These are phyloP conservation scores for Aspergillus incahuasiensis DNA, from an alignment of 495 filamentous ascomycete genomes.

Conservation along the genomic window DNA sequence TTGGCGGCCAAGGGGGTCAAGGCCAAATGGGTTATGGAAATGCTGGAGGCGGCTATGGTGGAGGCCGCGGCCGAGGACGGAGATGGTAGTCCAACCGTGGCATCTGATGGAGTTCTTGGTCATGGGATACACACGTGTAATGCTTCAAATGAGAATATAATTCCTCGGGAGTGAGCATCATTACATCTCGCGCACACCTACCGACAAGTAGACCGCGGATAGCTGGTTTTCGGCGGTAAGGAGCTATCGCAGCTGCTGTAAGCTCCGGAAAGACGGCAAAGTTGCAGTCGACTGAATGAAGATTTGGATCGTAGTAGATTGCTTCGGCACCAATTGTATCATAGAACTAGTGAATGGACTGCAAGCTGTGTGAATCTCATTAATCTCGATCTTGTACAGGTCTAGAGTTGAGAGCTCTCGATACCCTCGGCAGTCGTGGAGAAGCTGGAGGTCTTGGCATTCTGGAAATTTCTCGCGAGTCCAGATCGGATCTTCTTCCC, in stretches of 20 bases:
- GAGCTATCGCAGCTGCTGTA: constrained; percentile 6
- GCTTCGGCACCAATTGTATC: too few species aligned
- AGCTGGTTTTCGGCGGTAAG: constrained; percentile 15
- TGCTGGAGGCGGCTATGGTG: constrained; percentile 44
- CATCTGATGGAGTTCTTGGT: constrained; percentile 1
- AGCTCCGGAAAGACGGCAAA: background rate
- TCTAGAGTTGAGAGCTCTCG: constrained; percentile 1
- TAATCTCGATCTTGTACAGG: background rate
- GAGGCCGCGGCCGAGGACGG: constrained; percentile 43
- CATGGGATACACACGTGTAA: constrained; percentile 17
- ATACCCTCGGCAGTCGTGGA: constrained; percentile 31
- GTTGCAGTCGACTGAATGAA: too few species aligned
- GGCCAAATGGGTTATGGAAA: constrained; percentile 49
- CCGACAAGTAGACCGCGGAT: background rate
- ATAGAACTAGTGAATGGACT: background rate
- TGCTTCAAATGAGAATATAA: constrained; percentile 6
- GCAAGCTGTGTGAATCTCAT: background rate
- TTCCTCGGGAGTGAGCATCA: background rate
- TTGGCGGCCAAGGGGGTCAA: constrained; percentile 42
- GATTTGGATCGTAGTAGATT: background rate
- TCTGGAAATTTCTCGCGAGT: constrained; percentile 52
- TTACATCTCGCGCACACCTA: background rate
- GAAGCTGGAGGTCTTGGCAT: constrained; percentile 45
- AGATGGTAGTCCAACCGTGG: constrained; percentile 32
- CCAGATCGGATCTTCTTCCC: constrained; percentile 39